phyloP scores from a whole-genome alignment of 768 basidiomycete genomes.

The Boletus pseudo-olivaceus region DNA sequence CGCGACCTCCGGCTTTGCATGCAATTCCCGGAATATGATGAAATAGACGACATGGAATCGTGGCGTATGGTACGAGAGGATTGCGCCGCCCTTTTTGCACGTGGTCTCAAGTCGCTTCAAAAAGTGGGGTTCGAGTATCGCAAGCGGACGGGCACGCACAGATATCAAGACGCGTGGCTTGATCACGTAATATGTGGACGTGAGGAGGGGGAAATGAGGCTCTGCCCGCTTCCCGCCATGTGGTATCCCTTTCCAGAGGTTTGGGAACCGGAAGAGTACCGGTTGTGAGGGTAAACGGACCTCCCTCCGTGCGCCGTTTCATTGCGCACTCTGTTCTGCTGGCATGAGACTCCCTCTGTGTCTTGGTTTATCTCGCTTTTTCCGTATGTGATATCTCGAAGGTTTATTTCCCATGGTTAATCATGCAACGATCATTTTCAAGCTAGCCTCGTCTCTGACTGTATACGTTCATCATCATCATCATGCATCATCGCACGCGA shows the following conservation, averaged over 20 bases:
- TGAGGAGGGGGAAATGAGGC: conserved; percentile 17
- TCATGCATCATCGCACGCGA: conserved; percentile 16
- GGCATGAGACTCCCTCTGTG: neutral
- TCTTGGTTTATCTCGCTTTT: conserved; percentile 1
- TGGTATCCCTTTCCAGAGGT: conserved; percentile 37
- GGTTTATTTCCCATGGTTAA: conserved; percentile 17
- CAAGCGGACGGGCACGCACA: conserved; percentile 34
- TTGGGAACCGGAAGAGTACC: conserved; percentile 26
- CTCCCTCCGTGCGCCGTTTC: neutral
- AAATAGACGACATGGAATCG: conserved; percentile 29
- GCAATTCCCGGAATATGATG: conserved; percentile 36
- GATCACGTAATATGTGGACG: conserved; percentile 28
- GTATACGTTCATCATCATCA: conserved; percentile 7
- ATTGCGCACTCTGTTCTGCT: neutral
- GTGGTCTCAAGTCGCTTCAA: conserved; percentile 29
- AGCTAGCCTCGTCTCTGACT: neutral
- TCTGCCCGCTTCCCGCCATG: conserved; percentile 24
- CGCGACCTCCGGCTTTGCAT: conserved; percentile 34
- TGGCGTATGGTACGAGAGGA: conserved; percentile 31
- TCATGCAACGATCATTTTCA: conserved; percentile 11
- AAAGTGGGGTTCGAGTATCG: conserved; percentile 36
- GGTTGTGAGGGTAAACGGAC: conserved; percentile 16
- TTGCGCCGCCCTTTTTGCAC: conserved; percentile 29
- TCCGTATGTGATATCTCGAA: conserved; percentile 9
- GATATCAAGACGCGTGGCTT: conserved; percentile 36